Percentiles rank a stretch among this genome's conserved stretches.
phyloP scores from a whole-genome alignment of 75 land plant species.

The Ceratopteris richardii region DNA sequence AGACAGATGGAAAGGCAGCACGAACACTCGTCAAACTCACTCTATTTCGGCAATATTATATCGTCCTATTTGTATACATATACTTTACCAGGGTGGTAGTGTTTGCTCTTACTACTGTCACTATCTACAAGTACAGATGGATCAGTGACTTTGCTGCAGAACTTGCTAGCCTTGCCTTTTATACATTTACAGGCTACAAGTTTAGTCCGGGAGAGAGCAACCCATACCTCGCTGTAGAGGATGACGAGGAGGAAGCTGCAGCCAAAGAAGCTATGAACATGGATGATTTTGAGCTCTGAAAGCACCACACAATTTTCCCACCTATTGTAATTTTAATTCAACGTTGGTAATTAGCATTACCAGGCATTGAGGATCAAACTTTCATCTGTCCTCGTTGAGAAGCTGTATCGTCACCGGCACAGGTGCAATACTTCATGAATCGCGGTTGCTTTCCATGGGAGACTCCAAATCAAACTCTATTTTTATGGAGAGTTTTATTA shows the following conservation, averaged over 20 bases:
- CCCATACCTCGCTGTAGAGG: conserved; percentile 65
- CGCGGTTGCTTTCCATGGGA: too few relatives aligned
- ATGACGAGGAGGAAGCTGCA: conserved; percentile 57
- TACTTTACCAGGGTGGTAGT: conserved; percentile 77
- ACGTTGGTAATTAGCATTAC: too few relatives aligned
- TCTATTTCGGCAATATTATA: conserved; percentile 66
- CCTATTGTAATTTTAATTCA: too few relatives aligned
- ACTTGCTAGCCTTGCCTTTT: conserved; percentile 60
- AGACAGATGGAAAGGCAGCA: too few relatives aligned
- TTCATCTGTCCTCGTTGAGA: too few relatives aligned
- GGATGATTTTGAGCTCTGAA: conserved; percentile 53
- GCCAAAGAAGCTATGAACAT: conserved; percentile 46
- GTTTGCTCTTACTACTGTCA: conserved; percentile 55
- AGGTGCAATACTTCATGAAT: too few relatives aligned
- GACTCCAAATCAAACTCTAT: too few relatives aligned
- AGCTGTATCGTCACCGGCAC: too few relatives aligned
- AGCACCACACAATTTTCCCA: too few relatives aligned
- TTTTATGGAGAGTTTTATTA: too few relatives aligned
- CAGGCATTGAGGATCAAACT: too few relatives aligned
- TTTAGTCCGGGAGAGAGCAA: conserved; percentile 59
- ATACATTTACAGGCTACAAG: conserved; percentile 59
- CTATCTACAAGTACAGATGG: conserved; percentile 61
- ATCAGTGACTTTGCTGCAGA: conserved; percentile 54
- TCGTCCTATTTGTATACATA: conserved; percentile 65
- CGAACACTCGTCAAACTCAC: conserved; percentile 64